Percentiles rank a stretch among this genome's conserved stretches.
Conservation (phyloP, 225 moss, liverwort and hornwort genomes). For the Asterella californica region DNA sequence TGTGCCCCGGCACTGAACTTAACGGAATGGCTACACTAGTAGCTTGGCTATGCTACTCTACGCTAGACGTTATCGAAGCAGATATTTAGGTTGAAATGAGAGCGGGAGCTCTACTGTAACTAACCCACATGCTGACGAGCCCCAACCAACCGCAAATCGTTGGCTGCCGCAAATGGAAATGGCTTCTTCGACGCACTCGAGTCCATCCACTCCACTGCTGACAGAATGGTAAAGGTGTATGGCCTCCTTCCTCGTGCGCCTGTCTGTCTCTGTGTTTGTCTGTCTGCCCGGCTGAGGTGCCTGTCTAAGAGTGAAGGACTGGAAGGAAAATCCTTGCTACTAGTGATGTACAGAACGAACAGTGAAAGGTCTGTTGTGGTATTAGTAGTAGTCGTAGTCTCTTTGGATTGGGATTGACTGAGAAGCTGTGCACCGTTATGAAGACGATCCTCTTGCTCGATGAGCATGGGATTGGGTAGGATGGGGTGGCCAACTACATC, state of each 20-base stretch:
- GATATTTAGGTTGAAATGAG: too few relatives aligned
- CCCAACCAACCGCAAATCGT: background rate
- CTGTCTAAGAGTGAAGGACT: too few relatives aligned
- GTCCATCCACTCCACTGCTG: background rate
- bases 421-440: constrained; percentile 6
- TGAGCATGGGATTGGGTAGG: constrained; percentile 2
- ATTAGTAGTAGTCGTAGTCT: background rate
- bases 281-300: background rate
- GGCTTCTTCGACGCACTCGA: too few relatives aligned
- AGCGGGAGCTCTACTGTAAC: too few relatives aligned
- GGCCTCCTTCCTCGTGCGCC: background rate
- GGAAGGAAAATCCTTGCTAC: background rate
- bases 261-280: background rate
- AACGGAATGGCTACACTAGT: too few relatives aligned
- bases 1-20: background rate
- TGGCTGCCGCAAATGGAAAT: background rate
- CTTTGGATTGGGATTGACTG: background rate
- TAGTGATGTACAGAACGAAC: background rate
- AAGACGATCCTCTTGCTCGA: background rate
- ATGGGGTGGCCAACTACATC: background rate
- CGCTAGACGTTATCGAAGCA: too few relatives aligned
- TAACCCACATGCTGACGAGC: too few relatives aligned
- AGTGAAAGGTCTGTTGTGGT: background rate
- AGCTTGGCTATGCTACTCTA: too few relatives aligned
- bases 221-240: background rate